phyloP scores from a whole-genome alignment of 371 early-diverging fungal species.

The Mortierella sp. region DNA sequence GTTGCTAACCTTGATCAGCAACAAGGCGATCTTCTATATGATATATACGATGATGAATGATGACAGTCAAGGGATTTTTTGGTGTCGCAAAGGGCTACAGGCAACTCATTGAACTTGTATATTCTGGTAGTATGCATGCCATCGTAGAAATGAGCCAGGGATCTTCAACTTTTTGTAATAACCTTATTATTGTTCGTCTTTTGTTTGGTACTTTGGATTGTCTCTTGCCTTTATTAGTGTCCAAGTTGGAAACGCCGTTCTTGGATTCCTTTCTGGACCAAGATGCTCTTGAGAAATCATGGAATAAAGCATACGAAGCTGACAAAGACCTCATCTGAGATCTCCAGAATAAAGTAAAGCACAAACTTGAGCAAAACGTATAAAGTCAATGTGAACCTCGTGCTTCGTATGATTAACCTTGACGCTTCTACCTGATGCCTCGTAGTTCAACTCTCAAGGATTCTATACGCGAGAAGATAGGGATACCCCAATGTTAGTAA shows the following conservation, averaged over 20 bases:
- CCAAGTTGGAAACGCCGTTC: slow-evolving; percentile 22
- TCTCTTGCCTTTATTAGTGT: slow-evolving; percentile 37
- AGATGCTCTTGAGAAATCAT: slow-evolving; percentile 49
- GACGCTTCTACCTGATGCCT: not conserved
- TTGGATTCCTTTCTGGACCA: slow-evolving; percentile 34
- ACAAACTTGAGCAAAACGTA: not conserved
- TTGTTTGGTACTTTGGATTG: slow-evolving; percentile 39
- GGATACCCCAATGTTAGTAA: slow-evolving; percentile 2
- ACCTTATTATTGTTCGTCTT: not conserved
- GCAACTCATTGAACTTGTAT: slow-evolving; percentile 46
- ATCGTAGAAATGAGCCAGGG: not conserved
- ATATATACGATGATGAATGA: too few relatives aligned
- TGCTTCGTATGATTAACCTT: not conserved
- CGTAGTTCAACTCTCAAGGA: slow-evolving; percentile 40
- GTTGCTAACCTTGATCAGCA: slow-evolving; percentile 5
- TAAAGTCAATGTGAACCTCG: not conserved
- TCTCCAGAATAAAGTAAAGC: slow-evolving; percentile 40
- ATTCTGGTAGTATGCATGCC: not conserved
- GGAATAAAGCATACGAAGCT: slow-evolving; percentile 38
- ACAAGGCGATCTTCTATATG: not conserved
- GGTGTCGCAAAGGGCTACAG: slow-evolving; percentile 47
- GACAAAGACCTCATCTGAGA: slow-evolving; percentile 37
- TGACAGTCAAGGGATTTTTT: slow-evolving; percentile 32
- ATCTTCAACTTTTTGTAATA: not conserved
- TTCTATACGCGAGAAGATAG: slow-evolving; percentile 32